Conservation (phyloP, 495 filamentous ascomycete species). For the Tirmania nivea region DNA sequence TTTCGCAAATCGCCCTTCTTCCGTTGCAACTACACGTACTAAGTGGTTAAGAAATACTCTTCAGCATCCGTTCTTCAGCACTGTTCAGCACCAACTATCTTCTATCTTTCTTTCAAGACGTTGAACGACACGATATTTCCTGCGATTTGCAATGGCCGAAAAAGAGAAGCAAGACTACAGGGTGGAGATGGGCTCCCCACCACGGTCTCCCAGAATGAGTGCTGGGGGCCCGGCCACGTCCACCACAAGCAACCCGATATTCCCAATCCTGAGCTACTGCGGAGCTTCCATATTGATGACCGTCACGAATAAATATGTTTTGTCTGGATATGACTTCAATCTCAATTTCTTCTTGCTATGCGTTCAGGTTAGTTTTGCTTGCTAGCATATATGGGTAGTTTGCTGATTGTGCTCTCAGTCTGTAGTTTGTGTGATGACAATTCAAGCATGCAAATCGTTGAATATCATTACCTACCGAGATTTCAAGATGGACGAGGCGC, state of each 20-base stretch:
- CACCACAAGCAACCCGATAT: slow-evolving; percentile 41
- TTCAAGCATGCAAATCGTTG: slow-evolving; percentile 58
- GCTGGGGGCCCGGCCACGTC: slow-evolving; percentile 20
- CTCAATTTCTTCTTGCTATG: slow-evolving; percentile 87
- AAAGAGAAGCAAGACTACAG: slow-evolving; percentile 71
- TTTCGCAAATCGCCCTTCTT: no score
- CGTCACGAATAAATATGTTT: slow-evolving; percentile 94
- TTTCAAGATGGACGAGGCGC: slow-evolving; percentile 75
- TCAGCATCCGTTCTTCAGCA: no score
- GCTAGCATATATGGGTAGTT: not conserved
- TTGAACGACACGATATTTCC: no score
- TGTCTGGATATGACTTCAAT: slow-evolving; percentile 80
- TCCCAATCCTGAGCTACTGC: slow-evolving; percentile 82
- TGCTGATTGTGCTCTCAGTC: slow-evolving; percentile 32
- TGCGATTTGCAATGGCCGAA: slow-evolving; percentile 32
- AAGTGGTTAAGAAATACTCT: no score
- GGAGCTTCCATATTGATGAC: slow-evolving; percentile 94
- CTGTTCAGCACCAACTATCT: no score
- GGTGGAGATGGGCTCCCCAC: slow-evolving; percentile 43
- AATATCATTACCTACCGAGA: slow-evolving; percentile 79
- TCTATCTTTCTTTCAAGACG: no score
- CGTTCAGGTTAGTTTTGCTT: slow-evolving; percentile 49
- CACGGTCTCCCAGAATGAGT: slow-evolving; percentile 21
- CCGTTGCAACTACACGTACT: no score
- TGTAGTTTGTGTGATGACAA: slow-evolving; percentile 73